Evolutionary conservation across 1,284 basidiomycete species (phyloP), one percentile per base, ranked within the genome.

Genomic region (Trametes sp.): DNA sequence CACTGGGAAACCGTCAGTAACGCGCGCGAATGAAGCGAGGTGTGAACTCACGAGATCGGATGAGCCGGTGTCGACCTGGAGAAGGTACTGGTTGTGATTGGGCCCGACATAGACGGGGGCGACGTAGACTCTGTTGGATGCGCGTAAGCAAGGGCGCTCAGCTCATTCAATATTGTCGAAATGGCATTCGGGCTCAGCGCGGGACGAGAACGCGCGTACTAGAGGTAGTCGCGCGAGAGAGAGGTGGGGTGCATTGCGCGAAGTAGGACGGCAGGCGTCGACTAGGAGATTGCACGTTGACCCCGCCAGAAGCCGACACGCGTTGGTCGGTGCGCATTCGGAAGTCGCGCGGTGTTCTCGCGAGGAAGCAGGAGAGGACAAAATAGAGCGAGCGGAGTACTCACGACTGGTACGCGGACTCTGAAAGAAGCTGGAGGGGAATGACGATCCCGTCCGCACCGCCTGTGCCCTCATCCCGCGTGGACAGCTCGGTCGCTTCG

Each of bases 21-120:
- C 19, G 21, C 44, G 48, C 6, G 38, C 23, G 45, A 28, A 14
- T 4, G 57, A 42, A 6, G 51, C 33, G 1, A 31, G 26, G 31
- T 2, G 44, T 19, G 36, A 21, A 77, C 87, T 67, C 60, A 90
- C 89, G 28, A 92, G 79, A 74, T 93, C 90, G 0, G 89, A 89
- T 1, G 90, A 92, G 36, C 91, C 90, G 0, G 88, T 90, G 69
- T 93, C 90, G 35, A 92, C 82, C 68, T 91, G 88, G 2, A 93
- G 75, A 4, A 81, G 84, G 35, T 88, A 74, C 24, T 81, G 80
- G 63, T 87, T 85, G 24, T 71, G 73, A 7, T 70, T 71, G 24
- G 68, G 67, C 19, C 90, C 89, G 21, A 90, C 75, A 26, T 70
- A 74, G 8, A 89, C 75, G 9, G 86, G 80, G 29, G 89, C 73